Base-by-base conservation (phyloP, 2,329 filamentous ascomycete genomes). In the Xylariaceae sp. region DNA sequence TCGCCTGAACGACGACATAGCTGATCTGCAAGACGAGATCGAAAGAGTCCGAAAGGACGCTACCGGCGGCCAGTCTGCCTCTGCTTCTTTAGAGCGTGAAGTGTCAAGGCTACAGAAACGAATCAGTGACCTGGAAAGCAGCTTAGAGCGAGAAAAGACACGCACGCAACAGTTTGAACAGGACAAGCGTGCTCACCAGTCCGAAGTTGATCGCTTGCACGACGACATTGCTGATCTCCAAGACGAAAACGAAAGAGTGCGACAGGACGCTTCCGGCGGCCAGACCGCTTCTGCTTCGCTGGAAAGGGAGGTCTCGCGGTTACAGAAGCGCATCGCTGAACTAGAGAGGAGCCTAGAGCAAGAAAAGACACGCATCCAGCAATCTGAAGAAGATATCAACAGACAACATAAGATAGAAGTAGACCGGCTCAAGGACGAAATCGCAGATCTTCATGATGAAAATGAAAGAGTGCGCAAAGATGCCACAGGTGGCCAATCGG, bases 311-410 rank as follows among this genome's bases (percentile, higher is more conserved):
- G 71, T 89, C 5, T 66, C 76, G 28, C 73, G 68, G 18, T 63
- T 81, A 17, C 72, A 79, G 51, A 73, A 66, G 53, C 68, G 75
- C 13, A 67, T 76, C 2, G 65, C 71, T 11, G 73, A 80, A 47
- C 69, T 80, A 11, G 75, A 80, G 42, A 60, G 48, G 6, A 51
- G 39, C 40, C 48, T 63, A 4, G 60, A 64, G 5, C 57, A 59
- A 22, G 87, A 90, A 66, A 90, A 89, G 66, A 79, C 84, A 45
- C 71, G 88, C 13, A 72, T 90, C 4, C 66, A 81, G 6, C 77
- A 83, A 44, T 79, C 80, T 46, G 83, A 87, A 57, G 81, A 80
- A 50, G 75, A 82, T 49, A 71, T 88, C 31, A 73, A 75, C 49
- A 67, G 71, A 45, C 74, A 82, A 57, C 79, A 82, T 55, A 77